These are phyloP conservation scores for Polygonum maritimum DNA, from an alignment of 148 eudicot species.

Conservation along the genomic window DNA sequence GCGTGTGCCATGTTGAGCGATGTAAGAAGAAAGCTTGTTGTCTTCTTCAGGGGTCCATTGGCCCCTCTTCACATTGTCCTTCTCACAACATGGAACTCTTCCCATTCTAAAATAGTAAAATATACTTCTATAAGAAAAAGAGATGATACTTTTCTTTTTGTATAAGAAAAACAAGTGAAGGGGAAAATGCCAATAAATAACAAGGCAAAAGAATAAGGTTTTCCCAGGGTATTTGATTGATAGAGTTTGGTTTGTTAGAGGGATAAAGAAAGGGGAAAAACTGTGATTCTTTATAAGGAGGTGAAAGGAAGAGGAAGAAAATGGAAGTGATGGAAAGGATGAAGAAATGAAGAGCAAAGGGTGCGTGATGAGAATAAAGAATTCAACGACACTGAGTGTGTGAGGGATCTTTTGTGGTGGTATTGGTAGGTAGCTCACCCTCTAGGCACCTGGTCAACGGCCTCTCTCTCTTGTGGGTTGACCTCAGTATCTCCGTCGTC, in stretches of 20 bases:
- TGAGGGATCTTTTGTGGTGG: conserved; percentile 33
- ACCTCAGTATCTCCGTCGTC: conserved; percentile 12
- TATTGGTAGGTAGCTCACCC: conserved; percentile 81
- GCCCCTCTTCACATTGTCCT: conserved; percentile 87
- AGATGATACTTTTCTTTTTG: background rate
- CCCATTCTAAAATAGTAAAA: conserved; percentile 37
- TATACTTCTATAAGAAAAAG: too few species aligned
- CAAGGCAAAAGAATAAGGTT: background rate
- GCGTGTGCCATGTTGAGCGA: conserved; percentile 87
- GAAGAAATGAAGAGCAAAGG: conserved; percentile 27
- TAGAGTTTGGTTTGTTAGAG: background rate
- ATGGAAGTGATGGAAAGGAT: background rate
- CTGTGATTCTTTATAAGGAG: conserved; percentile 7
- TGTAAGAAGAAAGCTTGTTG: conserved; percentile 91
- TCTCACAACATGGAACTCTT: conserved; percentile 85
- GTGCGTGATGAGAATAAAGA: conserved; percentile 81
- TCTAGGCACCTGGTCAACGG: conserved; percentile 65
- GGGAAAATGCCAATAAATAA: conserved; percentile 5
- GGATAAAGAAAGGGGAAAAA: background rate
- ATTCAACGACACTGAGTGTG: conserved; percentile 94
- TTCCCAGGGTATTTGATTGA: too few species aligned
- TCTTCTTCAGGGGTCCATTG: conserved; percentile 99
- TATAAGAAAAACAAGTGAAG: background rate
- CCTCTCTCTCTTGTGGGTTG: conserved; percentile 12
- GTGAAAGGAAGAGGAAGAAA: background rate